These are phyloP conservation scores for Exophiala aquamarina DNA, from an alignment of 2,329 filamentous ascomycete species.

Conservation along the genomic window DNA sequence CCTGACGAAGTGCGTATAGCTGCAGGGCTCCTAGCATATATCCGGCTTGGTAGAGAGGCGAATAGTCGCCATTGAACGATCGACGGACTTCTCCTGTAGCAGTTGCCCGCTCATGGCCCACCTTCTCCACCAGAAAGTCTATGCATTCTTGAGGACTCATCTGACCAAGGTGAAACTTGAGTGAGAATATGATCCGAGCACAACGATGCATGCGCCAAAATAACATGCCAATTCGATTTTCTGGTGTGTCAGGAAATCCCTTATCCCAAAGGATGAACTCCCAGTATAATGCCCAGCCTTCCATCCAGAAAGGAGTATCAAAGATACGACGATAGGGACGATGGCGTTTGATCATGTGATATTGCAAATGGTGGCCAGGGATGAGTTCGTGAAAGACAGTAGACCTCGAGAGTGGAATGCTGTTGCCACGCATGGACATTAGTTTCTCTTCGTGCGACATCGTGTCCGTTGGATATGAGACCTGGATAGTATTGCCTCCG, in stretches of 20 bases:
- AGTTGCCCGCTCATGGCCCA: slow-evolving; percentile 60
- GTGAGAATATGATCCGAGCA: slow-evolving; percentile 58
- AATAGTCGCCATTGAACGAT: slow-evolving; percentile 57
- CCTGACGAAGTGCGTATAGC: slow-evolving; percentile 51
- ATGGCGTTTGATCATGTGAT: slow-evolving; percentile 49
- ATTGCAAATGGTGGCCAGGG: slow-evolving; percentile 58
- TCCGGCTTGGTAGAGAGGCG: slow-evolving; percentile 59
- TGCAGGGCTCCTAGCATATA: slow-evolving; percentile 63
- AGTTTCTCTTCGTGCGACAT: slow-evolving; percentile 57
- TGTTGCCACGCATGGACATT: slow-evolving; percentile 63
- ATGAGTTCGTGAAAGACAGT: slow-evolving; percentile 65
- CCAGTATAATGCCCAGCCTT: slow-evolving; percentile 65
- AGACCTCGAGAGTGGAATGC: slow-evolving; percentile 56
- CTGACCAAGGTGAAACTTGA: slow-evolving; percentile 58
- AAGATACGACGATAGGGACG: slow-evolving; percentile 55
- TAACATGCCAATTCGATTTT: slow-evolving; percentile 57
- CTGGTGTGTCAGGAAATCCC: slow-evolving; percentile 51
- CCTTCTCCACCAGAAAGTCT: slow-evolving; percentile 56
- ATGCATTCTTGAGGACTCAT: slow-evolving; percentile 57
- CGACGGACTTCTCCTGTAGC: slow-evolving; percentile 62
- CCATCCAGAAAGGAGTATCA: slow-evolving; percentile 58
- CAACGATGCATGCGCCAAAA: slow-evolving; percentile 66
- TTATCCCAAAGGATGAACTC: slow-evolving; percentile 59
- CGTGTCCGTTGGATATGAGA: slow-evolving; percentile 55
- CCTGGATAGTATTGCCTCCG: slow-evolving; percentile 54